Percentiles rank a stretch among this genome's conserved stretches.
phyloP scores from a whole-genome alignment of 176 grass and related monocot species.

The Oryza rufipogon region DNA sequence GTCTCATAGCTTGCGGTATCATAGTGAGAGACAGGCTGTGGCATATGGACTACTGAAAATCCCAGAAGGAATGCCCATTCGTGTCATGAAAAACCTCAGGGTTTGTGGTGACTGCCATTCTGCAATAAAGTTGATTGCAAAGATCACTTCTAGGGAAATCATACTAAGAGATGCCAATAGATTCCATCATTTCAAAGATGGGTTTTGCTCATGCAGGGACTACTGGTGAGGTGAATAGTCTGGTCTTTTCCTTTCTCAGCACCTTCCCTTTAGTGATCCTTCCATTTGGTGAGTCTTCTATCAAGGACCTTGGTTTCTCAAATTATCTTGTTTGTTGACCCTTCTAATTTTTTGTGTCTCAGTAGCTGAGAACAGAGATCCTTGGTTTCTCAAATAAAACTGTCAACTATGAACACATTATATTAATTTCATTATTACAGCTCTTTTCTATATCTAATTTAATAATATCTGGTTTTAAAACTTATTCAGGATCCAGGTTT shows the following conservation, averaged over 20 bases:
- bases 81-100: conserved; percentile 85
- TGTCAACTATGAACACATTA: background rate
- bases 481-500: conserved; percentile 5
- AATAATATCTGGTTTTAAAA: conserved; percentile 11
- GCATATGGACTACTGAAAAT: conserved; percentile 81
- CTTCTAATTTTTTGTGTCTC: conserved; percentile 29
- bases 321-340: conserved; percentile 17
- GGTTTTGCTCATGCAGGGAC: conserved; percentile 73
- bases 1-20: conserved; percentile 68
- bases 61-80: conserved; percentile 66
- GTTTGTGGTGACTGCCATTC: conserved; percentile 88
- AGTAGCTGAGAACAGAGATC: background rate
- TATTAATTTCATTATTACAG: conserved; percentile 18
- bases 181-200: conserved; percentile 80
- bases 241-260: conserved; percentile 24
- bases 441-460: conserved; percentile 24
- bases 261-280: conserved; percentile 28
- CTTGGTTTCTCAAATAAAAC: conserved; percentile 16
- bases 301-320: conserved; percentile 20
- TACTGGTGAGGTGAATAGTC: conserved; percentile 68
- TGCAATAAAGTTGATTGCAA: conserved; percentile 72
- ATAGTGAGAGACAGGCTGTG: conserved; percentile 88
- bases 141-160: conserved; percentile 64
- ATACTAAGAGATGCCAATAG: conserved; percentile 84
- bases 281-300: conserved; percentile 32